Evolutionary conservation across 352 stramenopile genomes (phyloP).

Genomic region (Saprolegnia parasitica): DNA sequence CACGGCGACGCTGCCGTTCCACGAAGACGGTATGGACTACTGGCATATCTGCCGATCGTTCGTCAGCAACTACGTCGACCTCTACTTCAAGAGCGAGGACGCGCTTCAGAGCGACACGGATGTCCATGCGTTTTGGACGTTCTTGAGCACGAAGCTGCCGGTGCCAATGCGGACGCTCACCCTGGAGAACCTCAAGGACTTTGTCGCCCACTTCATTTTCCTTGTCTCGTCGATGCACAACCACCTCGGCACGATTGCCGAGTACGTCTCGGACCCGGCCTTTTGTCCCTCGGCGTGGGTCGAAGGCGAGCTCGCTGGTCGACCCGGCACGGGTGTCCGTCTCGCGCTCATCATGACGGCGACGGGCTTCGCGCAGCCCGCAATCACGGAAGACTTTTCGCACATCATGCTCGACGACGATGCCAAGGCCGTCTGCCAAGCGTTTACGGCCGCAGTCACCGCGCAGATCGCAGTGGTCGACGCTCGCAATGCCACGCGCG

Average conservation of each 20-base stretch:
- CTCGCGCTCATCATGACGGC: constrained; percentile 26
- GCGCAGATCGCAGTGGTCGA: constrained; percentile 18
- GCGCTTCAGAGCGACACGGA: background rate
- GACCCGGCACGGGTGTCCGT: constrained; percentile 24
- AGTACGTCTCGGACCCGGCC: constrained; percentile 27
- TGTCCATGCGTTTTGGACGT: constrained; percentile 8
- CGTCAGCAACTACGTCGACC: constrained; percentile 26
- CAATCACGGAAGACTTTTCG: constrained; percentile 29
- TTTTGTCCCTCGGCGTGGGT: constrained; percentile 28
- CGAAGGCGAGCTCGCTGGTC: constrained; percentile 18
- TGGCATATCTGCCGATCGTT: constrained; percentile 21
- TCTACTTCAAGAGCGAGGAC: constrained; percentile 20
- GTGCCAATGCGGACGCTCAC: constrained; percentile 4
- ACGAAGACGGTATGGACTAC: constrained; percentile 29
- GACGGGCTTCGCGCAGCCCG: constrained; percentile 19
- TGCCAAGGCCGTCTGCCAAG: constrained; percentile 13
- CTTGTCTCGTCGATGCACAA: constrained; percentile 26
- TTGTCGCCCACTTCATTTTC: constrained; percentile 19
- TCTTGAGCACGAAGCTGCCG: constrained; percentile 2
- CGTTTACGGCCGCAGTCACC: constrained; percentile 1
- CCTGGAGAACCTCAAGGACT: constrained; percentile 19
- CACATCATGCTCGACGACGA: constrained; percentile 25
- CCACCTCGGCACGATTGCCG: constrained; percentile 26
- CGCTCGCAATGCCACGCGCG: constrained; percentile 20
- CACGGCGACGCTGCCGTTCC: constrained; percentile 22